Percentiles rank a stretch among this genome's conserved stretches.
Conservation (phyloP, 2,329 filamentous ascomycete species). For the Colletotrichum destructivum region DNA sequence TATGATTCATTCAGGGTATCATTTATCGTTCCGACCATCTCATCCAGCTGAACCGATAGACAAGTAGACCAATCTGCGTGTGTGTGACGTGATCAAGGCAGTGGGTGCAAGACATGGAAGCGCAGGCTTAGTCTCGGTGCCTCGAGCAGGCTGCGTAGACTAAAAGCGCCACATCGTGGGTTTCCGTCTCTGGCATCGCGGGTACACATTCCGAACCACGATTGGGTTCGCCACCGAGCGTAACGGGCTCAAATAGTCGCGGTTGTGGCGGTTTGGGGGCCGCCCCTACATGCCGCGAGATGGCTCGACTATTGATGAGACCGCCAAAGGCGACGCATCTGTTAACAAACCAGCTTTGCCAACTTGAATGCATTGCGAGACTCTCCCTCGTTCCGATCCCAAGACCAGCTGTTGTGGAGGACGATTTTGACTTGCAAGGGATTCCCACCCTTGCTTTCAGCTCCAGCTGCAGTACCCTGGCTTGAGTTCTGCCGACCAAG, state of each 20-base stretch:
- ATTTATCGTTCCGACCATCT: too few species aligned
- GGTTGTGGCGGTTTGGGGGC: conserved; percentile 11
- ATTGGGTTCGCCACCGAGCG: not conserved
- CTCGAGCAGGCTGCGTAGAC: too few species aligned
- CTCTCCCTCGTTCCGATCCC: too few species aligned
- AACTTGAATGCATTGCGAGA: not conserved
- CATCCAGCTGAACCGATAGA: too few species aligned
- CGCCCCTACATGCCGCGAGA: not conserved
- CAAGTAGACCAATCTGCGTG: too few species aligned
- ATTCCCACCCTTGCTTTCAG: conserved; percentile 10
- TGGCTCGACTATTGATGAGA: not conserved
- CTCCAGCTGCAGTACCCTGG: conserved; percentile 17
- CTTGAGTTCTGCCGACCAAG: not conserved
- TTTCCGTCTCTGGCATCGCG: not conserved
- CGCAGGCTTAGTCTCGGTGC: too few species aligned
- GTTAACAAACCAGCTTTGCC: not conserved
- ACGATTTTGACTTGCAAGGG: not conserved
- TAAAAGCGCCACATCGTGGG: too few species aligned
- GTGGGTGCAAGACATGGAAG: too few species aligned
- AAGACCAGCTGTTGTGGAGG: not conserved
- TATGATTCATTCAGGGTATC: too few species aligned
- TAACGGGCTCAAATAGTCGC: not conserved
- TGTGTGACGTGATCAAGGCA: too few species aligned
- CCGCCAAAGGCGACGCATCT: too few species aligned
- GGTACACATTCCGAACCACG: not conserved